These are phyloP conservation scores for Lentinus polychrous DNA, from an alignment of 1,284 basidiomycete species.

Conservation along the genomic window DNA sequence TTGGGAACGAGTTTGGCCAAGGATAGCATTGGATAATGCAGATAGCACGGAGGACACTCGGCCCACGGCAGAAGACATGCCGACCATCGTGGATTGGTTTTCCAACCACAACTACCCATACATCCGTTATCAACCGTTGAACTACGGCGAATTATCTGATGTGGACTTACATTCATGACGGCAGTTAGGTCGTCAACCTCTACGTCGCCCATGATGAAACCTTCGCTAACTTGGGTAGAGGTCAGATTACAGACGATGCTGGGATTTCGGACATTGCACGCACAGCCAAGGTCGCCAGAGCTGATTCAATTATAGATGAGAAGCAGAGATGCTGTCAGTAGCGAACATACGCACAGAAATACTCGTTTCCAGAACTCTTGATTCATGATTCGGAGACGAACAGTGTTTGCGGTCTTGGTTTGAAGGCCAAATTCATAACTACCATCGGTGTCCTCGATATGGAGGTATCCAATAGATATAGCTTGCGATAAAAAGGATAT, in stretches of 20 bases:
- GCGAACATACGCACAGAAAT: conserved; percentile 42
- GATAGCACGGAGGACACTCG: conserved; percentile 64
- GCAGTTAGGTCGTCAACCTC: conserved; percentile 66
- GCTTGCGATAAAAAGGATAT: conserved; percentile 51
- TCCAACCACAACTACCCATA: conserved; percentile 70
- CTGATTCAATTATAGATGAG: conserved; percentile 24
- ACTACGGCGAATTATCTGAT: conserved; percentile 8
- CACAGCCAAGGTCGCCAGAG: conserved; percentile 70
- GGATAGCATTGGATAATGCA: conserved; percentile 70
- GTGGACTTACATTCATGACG: conserved; percentile 66
- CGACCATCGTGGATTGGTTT: conserved; percentile 66
- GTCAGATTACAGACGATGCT: conserved; percentile 6
- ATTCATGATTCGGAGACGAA: conserved; percentile 59
- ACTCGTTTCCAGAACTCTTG: conserved; percentile 79
- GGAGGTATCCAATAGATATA: conserved; percentile 53
- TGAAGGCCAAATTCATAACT: conserved; percentile 50
- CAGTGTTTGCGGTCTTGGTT: conserved; percentile 45
- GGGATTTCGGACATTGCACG: conserved; percentile 22
- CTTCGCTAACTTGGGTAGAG: conserved; percentile 66
- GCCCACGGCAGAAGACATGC: conserved; percentile 58
- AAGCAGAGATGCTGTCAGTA: conserved; percentile 6
- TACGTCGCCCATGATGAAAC: conserved; percentile 81
- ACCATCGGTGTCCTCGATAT: conserved; percentile 54
- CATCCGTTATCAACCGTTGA: conserved; percentile 9
- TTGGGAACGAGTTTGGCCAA: conserved; percentile 74